A percentile compares a stretch with the other conserved stretches of the same genome.
Evolutionary conservation across 495 filamentous ascomycete species (phyloP).

Genomic region (Neurospora pannonica): DNA sequence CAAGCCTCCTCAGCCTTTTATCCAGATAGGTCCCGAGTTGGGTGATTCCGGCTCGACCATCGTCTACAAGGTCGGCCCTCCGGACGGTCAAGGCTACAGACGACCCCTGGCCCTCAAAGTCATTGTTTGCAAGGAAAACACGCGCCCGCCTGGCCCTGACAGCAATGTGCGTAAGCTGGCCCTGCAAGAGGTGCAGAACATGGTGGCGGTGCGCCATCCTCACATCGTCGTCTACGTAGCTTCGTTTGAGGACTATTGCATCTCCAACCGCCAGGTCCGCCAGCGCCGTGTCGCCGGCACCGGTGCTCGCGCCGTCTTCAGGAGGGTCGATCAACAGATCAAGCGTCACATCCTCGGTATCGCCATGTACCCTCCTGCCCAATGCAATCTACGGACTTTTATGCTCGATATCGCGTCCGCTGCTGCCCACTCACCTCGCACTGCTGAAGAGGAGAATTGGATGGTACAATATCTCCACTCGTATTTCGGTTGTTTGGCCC

Average conservation of each 20-base stretch:
- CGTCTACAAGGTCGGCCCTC: conserved; percentile 19
- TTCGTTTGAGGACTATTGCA: conserved; percentile 24
- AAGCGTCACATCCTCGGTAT: conserved; percentile 24
- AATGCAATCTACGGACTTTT: conserved; percentile 19
- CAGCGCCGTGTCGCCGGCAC: conserved; percentile 1
- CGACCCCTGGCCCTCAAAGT: conserved; percentile 23
- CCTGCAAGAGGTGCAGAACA: conserved; percentile 21
- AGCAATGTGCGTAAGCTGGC: conserved; percentile 18
- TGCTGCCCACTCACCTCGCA: not conserved
- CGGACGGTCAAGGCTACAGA: conserved; percentile 10
- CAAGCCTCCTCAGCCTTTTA: conserved; percentile 15
- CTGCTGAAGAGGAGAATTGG: conserved; percentile 3
- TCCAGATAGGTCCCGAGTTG: conserved; percentile 12
- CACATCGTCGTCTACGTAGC: conserved; percentile 28
- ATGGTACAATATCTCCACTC: conserved; percentile 16
- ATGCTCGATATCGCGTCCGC: conserved; percentile 16
- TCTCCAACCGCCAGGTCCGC: conserved; percentile 9
- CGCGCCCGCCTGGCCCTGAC: conserved; percentile 16
- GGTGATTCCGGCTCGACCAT: conserved; percentile 23
- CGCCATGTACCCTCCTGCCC: conserved; percentile 26
- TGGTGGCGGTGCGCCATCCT: conserved; percentile 18
- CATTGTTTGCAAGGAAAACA: conserved; percentile 20
- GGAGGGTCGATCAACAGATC: conserved; percentile 12
- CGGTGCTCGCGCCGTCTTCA: conserved; percentile 4
- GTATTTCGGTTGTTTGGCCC: conserved; percentile 27